phyloP scores from a whole-genome alignment of 1,284 basidiomycete species.

The Farysia itapuensis region DNA sequence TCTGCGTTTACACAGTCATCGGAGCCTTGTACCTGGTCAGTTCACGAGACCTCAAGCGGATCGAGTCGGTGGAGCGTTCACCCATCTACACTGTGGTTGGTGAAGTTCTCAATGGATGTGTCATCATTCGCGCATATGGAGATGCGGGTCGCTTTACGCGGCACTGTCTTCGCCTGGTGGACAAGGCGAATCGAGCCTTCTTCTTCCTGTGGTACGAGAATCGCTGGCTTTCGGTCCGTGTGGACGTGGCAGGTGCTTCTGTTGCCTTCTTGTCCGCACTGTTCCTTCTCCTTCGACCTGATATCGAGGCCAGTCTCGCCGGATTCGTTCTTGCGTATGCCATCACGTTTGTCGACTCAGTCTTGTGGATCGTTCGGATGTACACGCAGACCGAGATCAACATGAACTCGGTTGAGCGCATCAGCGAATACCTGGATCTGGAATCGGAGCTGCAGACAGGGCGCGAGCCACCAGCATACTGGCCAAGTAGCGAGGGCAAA shows the following conservation, averaged over 20 bases:
- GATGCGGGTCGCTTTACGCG: constrained; percentile 75
- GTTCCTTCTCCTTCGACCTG: constrained; percentile 64
- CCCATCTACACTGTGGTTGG: constrained; percentile 58
- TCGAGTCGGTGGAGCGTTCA: constrained; percentile 57
- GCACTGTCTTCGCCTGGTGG: constrained; percentile 54
- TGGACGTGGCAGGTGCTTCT: constrained; percentile 52
- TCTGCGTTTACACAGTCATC: constrained; percentile 50
- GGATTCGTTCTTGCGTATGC: constrained; percentile 54
- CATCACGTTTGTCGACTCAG: constrained; percentile 68
- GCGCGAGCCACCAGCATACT: constrained; percentile 56
- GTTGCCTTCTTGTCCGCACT: constrained; percentile 58
- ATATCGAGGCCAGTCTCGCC: constrained; percentile 54
- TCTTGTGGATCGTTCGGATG: constrained; percentile 60
- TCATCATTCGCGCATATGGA: constrained; percentile 85
- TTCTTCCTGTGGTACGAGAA: constrained; percentile 66
- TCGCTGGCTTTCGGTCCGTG: constrained; percentile 59
- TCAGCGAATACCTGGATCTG: constrained; percentile 56
- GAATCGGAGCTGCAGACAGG: constrained; percentile 45
- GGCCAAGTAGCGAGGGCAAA: constrained; percentile 54
- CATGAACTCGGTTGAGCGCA: constrained; percentile 59
- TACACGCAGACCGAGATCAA: constrained; percentile 59
- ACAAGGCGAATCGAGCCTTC: constrained; percentile 63
- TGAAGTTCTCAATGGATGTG: constrained; percentile 74
- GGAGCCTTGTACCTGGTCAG: constrained; percentile 56
- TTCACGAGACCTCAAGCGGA: constrained; percentile 57